Conservation (phyloP, 176 grass and related monocot species). For the Areca catechu region DNA sequence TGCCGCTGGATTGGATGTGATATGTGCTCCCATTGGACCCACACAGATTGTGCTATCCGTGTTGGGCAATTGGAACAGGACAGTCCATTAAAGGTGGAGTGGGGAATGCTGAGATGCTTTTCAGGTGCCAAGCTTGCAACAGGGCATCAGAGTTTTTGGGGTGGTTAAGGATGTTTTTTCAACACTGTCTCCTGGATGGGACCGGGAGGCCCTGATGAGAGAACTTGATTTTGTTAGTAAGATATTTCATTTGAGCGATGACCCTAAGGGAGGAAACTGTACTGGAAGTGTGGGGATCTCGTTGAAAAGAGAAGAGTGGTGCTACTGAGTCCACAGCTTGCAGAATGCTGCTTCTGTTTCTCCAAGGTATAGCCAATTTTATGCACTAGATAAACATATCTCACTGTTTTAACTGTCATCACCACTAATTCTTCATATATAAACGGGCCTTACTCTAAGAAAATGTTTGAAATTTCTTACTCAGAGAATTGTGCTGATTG, state of each 20-base stretch:
- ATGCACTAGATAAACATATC: constrained; percentile 3
- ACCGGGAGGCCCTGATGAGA: constrained; percentile 38
- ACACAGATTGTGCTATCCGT: constrained; percentile 73
- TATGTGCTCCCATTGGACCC: constrained; percentile 82
- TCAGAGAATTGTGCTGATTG: no score
- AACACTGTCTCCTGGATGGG: constrained; percentile 68
- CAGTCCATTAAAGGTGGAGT: constrained; percentile 35
- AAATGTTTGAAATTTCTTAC: no score
- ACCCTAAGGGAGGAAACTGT: constrained; percentile 52
- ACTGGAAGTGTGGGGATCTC: constrained; percentile 45
- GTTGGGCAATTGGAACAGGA: constrained; percentile 38
- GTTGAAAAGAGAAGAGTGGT: constrained; percentile 43
- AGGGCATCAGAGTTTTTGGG: constrained; percentile 67
- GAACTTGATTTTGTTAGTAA: constrained; percentile 82
- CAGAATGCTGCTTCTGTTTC: constrained; percentile 47
- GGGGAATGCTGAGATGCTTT: constrained; percentile 46
- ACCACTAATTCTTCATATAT: no score
- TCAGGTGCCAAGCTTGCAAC: constrained; percentile 74
- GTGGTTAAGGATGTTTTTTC: constrained; percentile 74
- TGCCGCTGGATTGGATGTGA: constrained; percentile 89
- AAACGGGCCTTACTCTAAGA: no score
- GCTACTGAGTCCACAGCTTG: constrained; percentile 45
- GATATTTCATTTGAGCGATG: constrained; percentile 68
- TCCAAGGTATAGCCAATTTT: constrained; percentile 44
- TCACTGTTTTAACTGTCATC: no score